Conservation (phyloP, 164 flowering plant species). For the Stephania yunnanensis region DNA sequence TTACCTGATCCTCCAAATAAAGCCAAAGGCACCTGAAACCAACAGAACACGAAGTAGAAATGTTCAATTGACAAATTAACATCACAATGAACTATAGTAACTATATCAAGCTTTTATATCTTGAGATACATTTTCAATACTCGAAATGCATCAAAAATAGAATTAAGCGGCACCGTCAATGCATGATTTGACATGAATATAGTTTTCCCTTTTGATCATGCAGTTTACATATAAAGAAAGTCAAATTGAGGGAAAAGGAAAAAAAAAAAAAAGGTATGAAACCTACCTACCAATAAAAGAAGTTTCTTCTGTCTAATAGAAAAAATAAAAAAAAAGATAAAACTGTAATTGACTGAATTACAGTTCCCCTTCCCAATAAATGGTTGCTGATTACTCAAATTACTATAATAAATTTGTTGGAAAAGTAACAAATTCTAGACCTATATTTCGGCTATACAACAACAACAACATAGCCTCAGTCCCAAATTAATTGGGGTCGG, state of each 20-base stretch:
- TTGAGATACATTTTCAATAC: neutral
- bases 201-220: neutral
- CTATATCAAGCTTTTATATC: neutral
- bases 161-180: neutral
- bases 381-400: no score
- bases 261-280: neutral
- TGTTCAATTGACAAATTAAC: neutral
- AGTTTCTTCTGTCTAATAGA: neutral
- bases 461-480: no score
- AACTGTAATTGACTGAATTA: no score
- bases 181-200: neutral
- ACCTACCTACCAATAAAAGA: neutral
- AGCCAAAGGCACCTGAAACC: slow-evolving; percentile 57
- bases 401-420: no score
- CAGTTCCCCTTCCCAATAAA: no score
- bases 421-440: no score
- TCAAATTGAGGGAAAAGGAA: neutral
- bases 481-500: no score
- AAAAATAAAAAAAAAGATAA: no score
- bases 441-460: no score
- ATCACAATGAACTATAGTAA: neutral
- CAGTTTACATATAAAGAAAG: neutral
- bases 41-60: neutral
- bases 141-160: neutral
- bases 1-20: slow-evolving; percentile 78